Conservation (phyloP, 371 early-diverging fungal species). For the Mucor sp. region DNA sequence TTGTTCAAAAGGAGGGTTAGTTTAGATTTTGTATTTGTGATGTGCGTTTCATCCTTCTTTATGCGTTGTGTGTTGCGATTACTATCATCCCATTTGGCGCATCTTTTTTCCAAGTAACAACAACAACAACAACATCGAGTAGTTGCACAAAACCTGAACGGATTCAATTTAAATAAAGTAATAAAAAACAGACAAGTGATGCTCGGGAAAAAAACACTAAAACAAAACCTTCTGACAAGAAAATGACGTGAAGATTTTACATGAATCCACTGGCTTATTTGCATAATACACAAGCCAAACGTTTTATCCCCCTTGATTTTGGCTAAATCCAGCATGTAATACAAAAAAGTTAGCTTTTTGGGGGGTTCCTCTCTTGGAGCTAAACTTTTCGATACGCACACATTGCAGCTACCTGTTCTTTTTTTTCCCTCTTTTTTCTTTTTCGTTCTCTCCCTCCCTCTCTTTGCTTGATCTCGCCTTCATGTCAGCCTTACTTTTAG, state of each 20-base stretch:
- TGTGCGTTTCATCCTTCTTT: not conserved
- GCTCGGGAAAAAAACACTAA: slow-evolving; percentile 4
- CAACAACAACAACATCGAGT: not conserved
- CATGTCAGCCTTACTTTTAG: slow-evolving; percentile 34
- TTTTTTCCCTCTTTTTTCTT: not conserved
- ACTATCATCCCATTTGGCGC: slow-evolving; percentile 2
- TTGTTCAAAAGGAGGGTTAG: not conserved
- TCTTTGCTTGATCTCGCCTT: not conserved
- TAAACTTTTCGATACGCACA: not conserved
- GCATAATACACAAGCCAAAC: slow-evolving; percentile 1
- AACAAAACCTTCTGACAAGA: slow-evolving; percentile 4
- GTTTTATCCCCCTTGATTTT: slow-evolving; percentile 1
- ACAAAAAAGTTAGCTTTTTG: not conserved
- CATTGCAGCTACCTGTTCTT: not conserved
- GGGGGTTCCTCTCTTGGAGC: not conserved
- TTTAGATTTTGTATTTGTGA: not conserved
- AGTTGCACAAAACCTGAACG: slow-evolving; percentile 3
- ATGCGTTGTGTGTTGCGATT: not conserved
- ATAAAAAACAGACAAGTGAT: slow-evolving; percentile 1
- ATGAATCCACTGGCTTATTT: not conserved
- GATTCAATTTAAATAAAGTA: slow-evolving; percentile 1
- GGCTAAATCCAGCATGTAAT: not conserved
- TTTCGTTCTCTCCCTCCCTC: not conserved
- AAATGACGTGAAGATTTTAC: slow-evolving; percentile 5
- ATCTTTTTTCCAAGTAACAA: too few species aligned